Evolutionary conservation across 768 basidiomycete genomes (phyloP).

Genomic region (Pisolithus tinctorius): DNA sequence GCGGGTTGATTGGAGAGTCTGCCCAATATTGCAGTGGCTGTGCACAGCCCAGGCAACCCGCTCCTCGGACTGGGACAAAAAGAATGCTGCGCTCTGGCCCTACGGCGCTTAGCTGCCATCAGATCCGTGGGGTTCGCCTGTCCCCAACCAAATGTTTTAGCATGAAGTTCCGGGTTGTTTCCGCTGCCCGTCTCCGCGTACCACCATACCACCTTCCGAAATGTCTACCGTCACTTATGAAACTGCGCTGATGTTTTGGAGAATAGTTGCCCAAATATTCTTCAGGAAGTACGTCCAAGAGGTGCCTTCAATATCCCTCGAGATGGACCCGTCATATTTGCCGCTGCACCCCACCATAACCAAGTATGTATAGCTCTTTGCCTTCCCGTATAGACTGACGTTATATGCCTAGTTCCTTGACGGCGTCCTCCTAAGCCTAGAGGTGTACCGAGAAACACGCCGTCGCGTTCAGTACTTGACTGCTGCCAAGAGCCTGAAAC

Average conservation of each 20-base stretch:
- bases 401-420: conserved; percentile 71
- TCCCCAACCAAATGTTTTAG: too few relatives aligned
- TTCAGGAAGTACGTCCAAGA: conserved; percentile 93
- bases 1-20: too few relatives aligned
- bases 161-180: too few relatives aligned
- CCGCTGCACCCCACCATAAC: conserved; percentile 88
- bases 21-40: too few relatives aligned
- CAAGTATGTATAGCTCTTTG: conserved; percentile 42
- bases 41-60: too few relatives aligned
- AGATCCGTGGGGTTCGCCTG: too few relatives aligned
- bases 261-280: conserved; percentile 83
- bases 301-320: conserved; percentile 92
- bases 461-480: conserved; percentile 81
- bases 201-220: neutral
- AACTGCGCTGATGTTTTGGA: conserved; percentile 77
- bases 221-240: conserved; percentile 48
- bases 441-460: conserved; percentile 79
- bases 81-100: too few relatives aligned
- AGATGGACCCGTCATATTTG: conserved; percentile 88
- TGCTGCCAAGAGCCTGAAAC: conserved; percentile 83
- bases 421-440: conserved; percentile 74
- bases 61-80: too few relatives aligned
- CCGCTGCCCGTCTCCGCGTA: too few relatives aligned
- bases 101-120: too few relatives aligned
- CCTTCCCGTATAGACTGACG: conserved; percentile 2